Evolutionary conservation across 805 yeast species (phyloP), one percentile per base, ranked within the genome.

Genomic region (Ogataea glucozyma): DNA sequence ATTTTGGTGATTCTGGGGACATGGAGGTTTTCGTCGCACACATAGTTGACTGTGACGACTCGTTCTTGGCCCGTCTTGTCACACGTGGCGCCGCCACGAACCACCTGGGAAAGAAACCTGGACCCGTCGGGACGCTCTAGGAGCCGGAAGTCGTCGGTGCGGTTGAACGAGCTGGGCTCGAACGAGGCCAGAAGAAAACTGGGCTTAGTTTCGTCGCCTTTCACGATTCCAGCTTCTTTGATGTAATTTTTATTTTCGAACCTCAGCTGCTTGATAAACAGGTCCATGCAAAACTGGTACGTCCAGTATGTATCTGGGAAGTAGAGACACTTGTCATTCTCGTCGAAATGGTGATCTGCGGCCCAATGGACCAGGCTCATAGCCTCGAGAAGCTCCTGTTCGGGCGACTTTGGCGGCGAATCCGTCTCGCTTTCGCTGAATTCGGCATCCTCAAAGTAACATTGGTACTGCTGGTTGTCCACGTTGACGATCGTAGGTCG

Each of bases 61-160:
- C 71, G 45, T 17, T 57, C 60, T n/a, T 43, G 42, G 2, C 58
- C 57, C 3, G 69, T 66, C 23, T 64, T 37, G 42, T 66, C 71
- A 51, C 71, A 66, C 2, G 53, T 44, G 2, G 57, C 49, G 4
- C 71, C 71, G 31, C 56, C 55, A 5, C 50, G 46, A 2, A 62
- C 45, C 12, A 46, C 44, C 26, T 63, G 69, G 9, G 62, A 48
- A 4, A 64, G 48, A 39, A 51, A 60, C n/a, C 51, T 47, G 3
- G 57, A 44, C 1, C 66, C 66, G 27, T 58, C 61, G 3, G 30
- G 40, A 1, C 41, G 21, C 9, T 43, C 47, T 3, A 52, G 40
- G 19, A 66, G 26, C 26, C 54, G 58, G 47, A 63, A 64, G 24
- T 56, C 54, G 6, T 58, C 48, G 10, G 37, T 34, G 5, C 40